Base-by-base conservation (phyloP, 345 rosid genomes). In the Lumnitzera racemosa region DNA sequence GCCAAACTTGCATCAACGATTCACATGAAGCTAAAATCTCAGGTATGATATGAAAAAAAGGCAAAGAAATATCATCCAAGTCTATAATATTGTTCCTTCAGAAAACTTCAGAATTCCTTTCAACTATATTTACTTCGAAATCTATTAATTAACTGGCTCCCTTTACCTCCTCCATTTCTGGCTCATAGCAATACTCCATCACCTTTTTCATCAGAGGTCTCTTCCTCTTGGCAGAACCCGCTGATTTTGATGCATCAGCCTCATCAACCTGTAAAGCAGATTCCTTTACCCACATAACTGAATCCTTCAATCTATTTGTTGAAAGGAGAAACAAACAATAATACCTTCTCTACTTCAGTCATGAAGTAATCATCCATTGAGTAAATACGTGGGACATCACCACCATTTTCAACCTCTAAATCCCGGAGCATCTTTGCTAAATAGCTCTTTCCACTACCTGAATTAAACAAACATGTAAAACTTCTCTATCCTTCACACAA, bases 361-460 rank as follows among this genome's bases (percentile, higher is more conserved):
- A 92, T 87, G 79, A 89, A 92, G 82, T 87, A 92, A 61, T 92
- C 98, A 71, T 92, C 98, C 83, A 92, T 92, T 50, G 96, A 87
- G 75, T 89, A 96, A 73, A 92, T 92, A 56, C 98, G 76, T n/a
- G 98, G 98, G 54, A 85, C 85, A 73, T 67, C 75, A 55, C 96
- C 83, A 3, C 96, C 96, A 81, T 82, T 80, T 78, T 87, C 94
- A 67, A 92, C 88, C 75, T 89, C 96, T 27, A 84, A 76, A 67
- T 82, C 98, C 52, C 96, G 96, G 73, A 92, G 69, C 82, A 83
- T 77, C 83, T 87, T 92, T 23, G 96, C 98, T 56, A 85, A 64
- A 79, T 92, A 92, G 80, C 96, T 92, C 80, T 92, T 92, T 65
- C 98, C 98, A 61, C 98, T 92, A 70, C 96, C 96, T 89, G 59